phyloP scores from a whole-genome alignment of 345 rosid genomes.

The Citrus trifoliata region DNA sequence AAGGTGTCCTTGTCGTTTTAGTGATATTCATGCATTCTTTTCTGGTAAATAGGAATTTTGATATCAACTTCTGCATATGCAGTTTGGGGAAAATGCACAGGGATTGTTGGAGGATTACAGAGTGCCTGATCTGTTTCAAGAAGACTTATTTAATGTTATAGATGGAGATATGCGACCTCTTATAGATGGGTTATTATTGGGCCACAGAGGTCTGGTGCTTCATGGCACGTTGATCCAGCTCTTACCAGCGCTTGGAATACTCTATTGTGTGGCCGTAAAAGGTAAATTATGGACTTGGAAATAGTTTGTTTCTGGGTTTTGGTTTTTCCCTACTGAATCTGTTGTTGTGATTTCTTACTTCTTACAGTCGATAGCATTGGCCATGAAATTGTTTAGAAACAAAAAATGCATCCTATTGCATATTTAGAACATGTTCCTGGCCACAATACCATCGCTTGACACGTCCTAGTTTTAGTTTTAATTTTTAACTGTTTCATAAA shows the following conservation, averaged over 20 bases:
- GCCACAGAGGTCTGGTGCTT: conserved; percentile 98
- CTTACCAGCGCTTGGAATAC: conserved; percentile 99
- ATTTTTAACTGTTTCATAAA: no score
- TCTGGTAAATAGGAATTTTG: not conserved
- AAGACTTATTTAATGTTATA: conserved; percentile 80
- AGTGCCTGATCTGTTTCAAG: conserved; percentile 84
- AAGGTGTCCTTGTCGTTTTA: conserved; percentile 40
- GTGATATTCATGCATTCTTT: not conserved
- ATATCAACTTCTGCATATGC: conserved; percentile 23
- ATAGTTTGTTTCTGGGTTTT: not conserved
- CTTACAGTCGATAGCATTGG: not conserved
- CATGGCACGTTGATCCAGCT: conserved; percentile 99
- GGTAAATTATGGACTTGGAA: conserved; percentile 37
- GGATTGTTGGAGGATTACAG: conserved; percentile 71
- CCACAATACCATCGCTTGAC: not conserved
- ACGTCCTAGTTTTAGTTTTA: not conserved
- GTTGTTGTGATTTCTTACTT: not conserved
- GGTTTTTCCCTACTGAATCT: not conserved
- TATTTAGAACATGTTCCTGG: not conserved
- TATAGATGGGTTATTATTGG: conserved; percentile 95
- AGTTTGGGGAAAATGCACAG: conserved; percentile 90
- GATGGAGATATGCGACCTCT: conserved; percentile 72
- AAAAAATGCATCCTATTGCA: not conserved
- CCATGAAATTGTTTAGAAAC: not conserved
- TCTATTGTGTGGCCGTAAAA: conserved; percentile 85